phyloP scores from a whole-genome alignment of 2,329 filamentous ascomycete genomes.

The Trichoderma asperellum region DNA sequence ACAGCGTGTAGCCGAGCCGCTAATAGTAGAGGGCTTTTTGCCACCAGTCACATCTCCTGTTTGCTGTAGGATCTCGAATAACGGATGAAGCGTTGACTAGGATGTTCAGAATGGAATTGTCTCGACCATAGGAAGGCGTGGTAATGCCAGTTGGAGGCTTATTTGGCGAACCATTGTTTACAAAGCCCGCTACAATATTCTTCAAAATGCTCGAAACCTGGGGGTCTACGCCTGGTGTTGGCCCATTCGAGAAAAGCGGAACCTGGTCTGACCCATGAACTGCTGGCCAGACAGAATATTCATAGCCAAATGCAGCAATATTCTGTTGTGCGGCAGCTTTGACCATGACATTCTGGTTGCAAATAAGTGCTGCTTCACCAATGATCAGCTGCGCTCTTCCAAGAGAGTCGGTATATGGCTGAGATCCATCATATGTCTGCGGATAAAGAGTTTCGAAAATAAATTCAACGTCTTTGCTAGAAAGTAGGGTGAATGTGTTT shows the following conservation, averaged over 20 bases:
- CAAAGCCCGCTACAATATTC: constrained; percentile 19
- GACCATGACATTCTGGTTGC: constrained; percentile 23
- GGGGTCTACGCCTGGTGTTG: neutral
- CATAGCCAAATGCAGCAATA: constrained; percentile 10
- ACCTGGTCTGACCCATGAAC: constrained; percentile 14
- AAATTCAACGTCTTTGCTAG: neutral
- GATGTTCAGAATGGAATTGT: constrained; percentile 5
- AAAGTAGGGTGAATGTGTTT: neutral
- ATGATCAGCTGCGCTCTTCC: constrained; percentile 22
- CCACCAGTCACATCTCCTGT: constrained; percentile 27
- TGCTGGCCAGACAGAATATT: constrained; percentile 21
- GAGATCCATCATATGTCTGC: constrained; percentile 13
- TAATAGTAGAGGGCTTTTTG: constrained; percentile 25
- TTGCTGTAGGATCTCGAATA: constrained; percentile 19
- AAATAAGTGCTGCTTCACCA: constrained; percentile 6
- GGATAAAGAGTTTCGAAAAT: constrained; percentile 23
- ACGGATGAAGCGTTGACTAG: neutral
- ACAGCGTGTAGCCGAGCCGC: neutral
- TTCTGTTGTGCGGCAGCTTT: constrained; percentile 9
- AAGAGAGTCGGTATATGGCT: constrained; percentile 9
- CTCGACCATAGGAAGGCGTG: constrained; percentile 5
- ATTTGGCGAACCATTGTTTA: constrained; percentile 10
- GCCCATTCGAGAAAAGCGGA: constrained; percentile 13
- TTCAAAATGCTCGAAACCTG: constrained; percentile 10
- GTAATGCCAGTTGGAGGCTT: neutral